phyloP scores from a whole-genome alignment of 192 early-diverging fungal species.

The Coemansia sp. region DNA sequence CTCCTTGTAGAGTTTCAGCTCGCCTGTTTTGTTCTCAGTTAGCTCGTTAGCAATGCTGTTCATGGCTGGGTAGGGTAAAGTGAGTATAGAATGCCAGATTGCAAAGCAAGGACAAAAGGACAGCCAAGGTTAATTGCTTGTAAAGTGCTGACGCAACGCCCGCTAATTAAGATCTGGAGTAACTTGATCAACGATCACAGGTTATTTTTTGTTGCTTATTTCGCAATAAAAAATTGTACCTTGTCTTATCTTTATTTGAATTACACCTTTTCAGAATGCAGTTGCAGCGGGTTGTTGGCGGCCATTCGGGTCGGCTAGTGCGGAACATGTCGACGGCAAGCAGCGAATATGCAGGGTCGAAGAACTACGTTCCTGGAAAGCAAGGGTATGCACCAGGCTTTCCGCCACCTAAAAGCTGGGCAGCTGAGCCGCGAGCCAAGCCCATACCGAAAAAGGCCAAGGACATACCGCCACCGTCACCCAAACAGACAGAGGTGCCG shows the following conservation, averaged over 20 bases:
- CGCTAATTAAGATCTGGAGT: not conserved
- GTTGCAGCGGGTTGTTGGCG: constrained; percentile 1
- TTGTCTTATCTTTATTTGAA: not conserved
- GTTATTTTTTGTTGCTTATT: not conserved
- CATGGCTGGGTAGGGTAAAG: constrained; percentile 14
- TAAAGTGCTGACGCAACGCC: constrained; percentile 4
- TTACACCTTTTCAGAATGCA: constrained; percentile 3
- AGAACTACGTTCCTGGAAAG: constrained; percentile 46
- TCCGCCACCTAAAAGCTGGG: constrained; percentile 44
- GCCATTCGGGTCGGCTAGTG: not conserved
- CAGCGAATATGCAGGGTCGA: constrained; percentile 29
- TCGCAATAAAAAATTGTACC: not conserved
- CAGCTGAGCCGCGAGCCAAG: constrained; percentile 7
- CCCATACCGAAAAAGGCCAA: not conserved
- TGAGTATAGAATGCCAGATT: not conserved
- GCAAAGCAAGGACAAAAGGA: not conserved
- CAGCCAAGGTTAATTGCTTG: not conserved
- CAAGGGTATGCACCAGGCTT: constrained; percentile 56
- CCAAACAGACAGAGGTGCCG: constrained; percentile 10
- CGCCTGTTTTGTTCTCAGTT: constrained; percentile 15
- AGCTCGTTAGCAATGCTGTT: constrained; percentile 43
- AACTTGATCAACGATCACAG: not conserved
- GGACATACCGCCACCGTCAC: constrained; percentile 24
- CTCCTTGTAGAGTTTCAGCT: constrained; percentile 16
- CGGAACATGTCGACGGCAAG: constrained; percentile 1